phyloP scores from a whole-genome alignment of 768 basidiomycete species.

The Xerocomus potaroensis region DNA sequence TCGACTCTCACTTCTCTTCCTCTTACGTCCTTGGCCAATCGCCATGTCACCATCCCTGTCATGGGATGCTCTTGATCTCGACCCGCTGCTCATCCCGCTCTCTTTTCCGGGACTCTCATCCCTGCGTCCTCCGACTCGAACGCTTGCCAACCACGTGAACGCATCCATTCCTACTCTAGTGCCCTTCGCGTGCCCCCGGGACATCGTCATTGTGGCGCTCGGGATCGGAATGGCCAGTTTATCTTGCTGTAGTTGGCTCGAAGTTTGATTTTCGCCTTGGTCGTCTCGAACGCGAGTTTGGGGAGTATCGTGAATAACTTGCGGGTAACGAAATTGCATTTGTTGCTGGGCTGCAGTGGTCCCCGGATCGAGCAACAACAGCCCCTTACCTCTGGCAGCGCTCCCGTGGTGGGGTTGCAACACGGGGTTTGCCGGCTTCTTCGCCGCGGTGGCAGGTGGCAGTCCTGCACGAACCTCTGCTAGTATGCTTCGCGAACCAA shows the following conservation, averaged over 20 bases:
- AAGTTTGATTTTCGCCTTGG: constrained; percentile 6
- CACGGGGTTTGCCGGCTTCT: constrained; percentile 24
- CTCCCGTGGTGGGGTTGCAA: constrained; percentile 33
- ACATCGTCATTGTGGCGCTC: constrained; percentile 40
- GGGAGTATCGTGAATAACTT: constrained; percentile 5
- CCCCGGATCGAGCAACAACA: constrained; percentile 32
- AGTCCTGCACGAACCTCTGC: constrained; percentile 64
- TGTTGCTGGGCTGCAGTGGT: constrained; percentile 23
- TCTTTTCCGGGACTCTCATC: constrained; percentile 55
- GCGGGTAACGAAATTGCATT: constrained; percentile 35
- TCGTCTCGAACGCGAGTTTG: constrained; percentile 15
- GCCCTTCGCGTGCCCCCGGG: constrained; percentile 42
- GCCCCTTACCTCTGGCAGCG: constrained; percentile 30
- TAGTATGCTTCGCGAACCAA: constrained; percentile 62
- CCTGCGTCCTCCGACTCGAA: constrained; percentile 56
- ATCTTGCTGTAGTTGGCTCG: constrained; percentile 8
- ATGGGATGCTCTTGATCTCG: constrained; percentile 38
- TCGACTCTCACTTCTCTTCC: constrained; percentile 48
- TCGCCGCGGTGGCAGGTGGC: constrained; percentile 21
- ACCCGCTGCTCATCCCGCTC: constrained; percentile 43
- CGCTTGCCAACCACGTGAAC: constrained; percentile 67
- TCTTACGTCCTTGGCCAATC: constrained; percentile 16
- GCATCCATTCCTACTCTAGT: constrained; percentile 65
- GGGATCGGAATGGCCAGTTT: constrained; percentile 21
- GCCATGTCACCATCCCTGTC: constrained; percentile 12